Evolutionary conservation across 2,329 filamentous ascomycete genomes (phyloP), one percentile per base, ranked within the genome.

Genomic region (Fusarium luffae): DNA sequence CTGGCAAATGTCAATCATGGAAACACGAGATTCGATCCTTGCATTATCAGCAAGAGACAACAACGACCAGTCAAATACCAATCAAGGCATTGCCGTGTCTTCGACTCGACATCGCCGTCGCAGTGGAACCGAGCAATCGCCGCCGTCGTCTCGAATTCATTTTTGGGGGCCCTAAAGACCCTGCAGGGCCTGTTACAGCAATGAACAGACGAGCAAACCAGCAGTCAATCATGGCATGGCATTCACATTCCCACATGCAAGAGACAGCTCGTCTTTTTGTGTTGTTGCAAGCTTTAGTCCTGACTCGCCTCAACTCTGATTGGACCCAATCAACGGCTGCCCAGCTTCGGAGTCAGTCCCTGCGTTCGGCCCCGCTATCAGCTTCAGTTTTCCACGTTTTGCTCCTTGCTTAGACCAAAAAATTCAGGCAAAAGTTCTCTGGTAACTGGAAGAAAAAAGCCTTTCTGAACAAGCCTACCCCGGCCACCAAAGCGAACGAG

Each of bases 241-340:
- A 70, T 70, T 75, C 59, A 66, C 71, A 69, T 70, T 75, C 51
- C 71, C 73, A 74, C 73, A 74, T 69, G 73, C 69, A 74, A 71
- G 47, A 66, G 63, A 56, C 54, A 68, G 51, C 54, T 62, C 49
- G 42, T 49, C 59, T 49, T 64, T 48, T 64, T 50, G 19, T 68
- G 48, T 70, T 62, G 68, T 61, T 60, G 34, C 69, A 63, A 70
- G 65, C 59, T 57, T 68, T 37, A 75, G 70, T 66, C 59, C 73
- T 75, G 74, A 75, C 74, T 75, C 74, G 73, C 65, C 68, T 63
- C 63, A 37, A 58, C 59, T 59, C 48, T 74, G 71, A 75, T 75
- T 75, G 73, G 73, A 49, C 60, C 70, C 64, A 61, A 56, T 30
- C 28, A 48, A 43, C 40, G 34, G 50, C 68, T 57, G 58, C 64